Evolutionary conservation across 768 basidiomycete species (phyloP).

Genomic region (Infundibulicybe gibba): DNA sequence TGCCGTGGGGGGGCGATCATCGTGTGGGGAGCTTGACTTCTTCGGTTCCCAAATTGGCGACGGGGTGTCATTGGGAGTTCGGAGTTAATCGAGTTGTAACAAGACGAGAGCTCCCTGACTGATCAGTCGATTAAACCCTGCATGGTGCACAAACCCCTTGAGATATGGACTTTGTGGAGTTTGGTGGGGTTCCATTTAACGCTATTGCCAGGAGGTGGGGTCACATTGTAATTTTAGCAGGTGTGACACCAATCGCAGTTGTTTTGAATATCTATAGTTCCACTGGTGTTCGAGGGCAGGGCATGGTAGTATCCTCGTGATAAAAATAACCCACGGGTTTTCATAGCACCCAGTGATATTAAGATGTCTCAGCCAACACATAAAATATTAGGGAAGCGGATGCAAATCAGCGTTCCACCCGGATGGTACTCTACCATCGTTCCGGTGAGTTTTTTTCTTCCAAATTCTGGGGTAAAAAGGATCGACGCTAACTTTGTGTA

Average conservation of each 20-base stretch:
- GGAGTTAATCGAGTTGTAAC: no score
- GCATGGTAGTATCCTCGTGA: not conserved
- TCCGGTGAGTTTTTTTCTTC: slow-evolving; percentile 1
- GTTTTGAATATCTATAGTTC: not conserved
- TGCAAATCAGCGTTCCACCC: slow-evolving; percentile 5
- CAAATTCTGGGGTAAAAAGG: not conserved
- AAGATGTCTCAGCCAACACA: slow-evolving; percentile 6
- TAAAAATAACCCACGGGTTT: not conserved
- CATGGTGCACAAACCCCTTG: no score
- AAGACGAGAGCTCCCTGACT: no score
- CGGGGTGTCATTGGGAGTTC: no score
- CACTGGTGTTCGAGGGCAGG: not conserved
- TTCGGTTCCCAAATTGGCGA: no score
- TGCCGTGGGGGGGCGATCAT: no score
- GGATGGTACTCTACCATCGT: slow-evolving; percentile 9
- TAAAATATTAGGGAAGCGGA: slow-evolving; percentile 1
- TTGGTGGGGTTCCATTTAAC: no score
- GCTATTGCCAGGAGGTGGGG: no score
- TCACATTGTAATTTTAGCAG: no score
- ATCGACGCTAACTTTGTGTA: not conserved
- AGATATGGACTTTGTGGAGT: no score
- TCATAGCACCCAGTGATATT: not conserved
- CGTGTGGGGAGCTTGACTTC: no score
- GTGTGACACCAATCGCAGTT: not conserved
- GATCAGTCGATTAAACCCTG: no score